Conservation (phyloP, 768 basidiomycete genomes). For the Harrya chromipes region DNA sequence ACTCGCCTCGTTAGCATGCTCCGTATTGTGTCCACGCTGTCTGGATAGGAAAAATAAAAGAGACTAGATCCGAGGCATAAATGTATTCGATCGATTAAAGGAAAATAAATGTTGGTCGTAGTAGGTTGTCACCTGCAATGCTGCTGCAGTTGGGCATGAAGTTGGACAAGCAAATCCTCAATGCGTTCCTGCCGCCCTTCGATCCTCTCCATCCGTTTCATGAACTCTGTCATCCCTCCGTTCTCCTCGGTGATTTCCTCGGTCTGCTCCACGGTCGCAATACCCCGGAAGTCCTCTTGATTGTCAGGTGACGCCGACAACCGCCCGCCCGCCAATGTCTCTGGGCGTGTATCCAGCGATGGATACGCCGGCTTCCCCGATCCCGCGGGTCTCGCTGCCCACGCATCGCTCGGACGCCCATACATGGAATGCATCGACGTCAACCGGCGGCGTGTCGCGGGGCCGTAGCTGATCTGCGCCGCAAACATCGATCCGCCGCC, state of each 20-base stretch:
- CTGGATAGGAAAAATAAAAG: conserved; percentile 2
- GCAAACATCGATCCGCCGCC: conserved; percentile 6
- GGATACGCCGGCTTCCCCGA: conserved; percentile 16
- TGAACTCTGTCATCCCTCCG: conserved; percentile 27
- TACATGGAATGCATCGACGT: conserved; percentile 30
- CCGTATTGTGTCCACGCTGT: neutral
- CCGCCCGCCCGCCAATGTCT: conserved; percentile 10
- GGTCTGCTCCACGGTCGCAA: conserved; percentile 24
- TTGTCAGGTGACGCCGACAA: conserved; percentile 30
- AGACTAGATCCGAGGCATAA: neutral
- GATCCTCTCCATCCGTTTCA: conserved; percentile 37
- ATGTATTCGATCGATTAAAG: no score
- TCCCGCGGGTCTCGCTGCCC: neutral
- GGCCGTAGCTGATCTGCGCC: conserved; percentile 35
- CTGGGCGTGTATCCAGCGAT: conserved; percentile 23
- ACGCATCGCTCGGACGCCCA: conserved; percentile 16
- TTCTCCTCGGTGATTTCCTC: conserved; percentile 28
- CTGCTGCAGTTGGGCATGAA: conserved; percentile 19
- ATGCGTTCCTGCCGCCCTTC: conserved; percentile 48
- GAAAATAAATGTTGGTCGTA: no score
- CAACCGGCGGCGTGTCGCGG: conserved; percentile 38
- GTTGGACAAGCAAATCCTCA: conserved; percentile 42
- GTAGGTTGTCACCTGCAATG: neutral
- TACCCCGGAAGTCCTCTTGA: conserved; percentile 1
- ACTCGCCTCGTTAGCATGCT: neutral